Conservation (phyloP, 768 basidiomycete species). For the Phylloporus rhodoxanthus region DNA sequence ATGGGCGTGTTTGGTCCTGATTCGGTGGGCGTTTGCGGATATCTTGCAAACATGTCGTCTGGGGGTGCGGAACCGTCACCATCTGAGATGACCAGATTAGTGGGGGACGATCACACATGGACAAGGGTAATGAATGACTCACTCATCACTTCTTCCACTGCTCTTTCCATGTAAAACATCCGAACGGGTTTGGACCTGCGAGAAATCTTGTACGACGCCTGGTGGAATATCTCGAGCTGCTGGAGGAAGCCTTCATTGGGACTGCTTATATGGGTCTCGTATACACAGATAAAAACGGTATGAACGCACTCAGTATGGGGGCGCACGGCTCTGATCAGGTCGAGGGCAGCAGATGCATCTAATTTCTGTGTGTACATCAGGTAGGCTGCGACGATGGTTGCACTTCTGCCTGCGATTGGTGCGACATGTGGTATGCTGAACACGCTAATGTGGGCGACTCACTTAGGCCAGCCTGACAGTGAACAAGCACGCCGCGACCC, state of each 20-base stretch:
- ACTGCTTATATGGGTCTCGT: conserved; percentile 34
- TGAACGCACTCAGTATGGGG: conserved; percentile 65
- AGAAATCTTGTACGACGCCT: conserved; percentile 64
- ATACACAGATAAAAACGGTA: background rate
- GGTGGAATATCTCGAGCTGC: conserved; percentile 77
- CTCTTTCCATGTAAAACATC: conserved; percentile 78
- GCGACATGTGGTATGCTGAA: background rate
- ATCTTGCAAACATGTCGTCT: conserved; percentile 72
- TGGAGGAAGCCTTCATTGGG: conserved; percentile 81
- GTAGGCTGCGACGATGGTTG: conserved; percentile 82
- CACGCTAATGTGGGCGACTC: conserved; percentile 28
- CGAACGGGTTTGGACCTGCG: conserved; percentile 63
- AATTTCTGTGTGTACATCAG: conserved; percentile 69
- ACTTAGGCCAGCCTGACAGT: conserved; percentile 90
- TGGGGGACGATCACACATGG: background rate
- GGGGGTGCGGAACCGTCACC: conserved; percentile 63
- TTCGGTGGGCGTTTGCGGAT: conserved; percentile 59
- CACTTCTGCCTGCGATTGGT: conserved; percentile 59
- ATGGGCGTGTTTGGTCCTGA: conserved; percentile 57
- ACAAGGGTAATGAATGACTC: conserved; percentile 22
- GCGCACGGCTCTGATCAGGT: conserved; percentile 58
- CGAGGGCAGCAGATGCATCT: conserved; percentile 57
- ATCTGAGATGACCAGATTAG: conserved; percentile 39
- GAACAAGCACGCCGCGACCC: conserved; percentile 74
- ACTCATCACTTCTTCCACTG: conserved; percentile 77